These are phyloP conservation scores for Venturia pyrina DNA, from an alignment of 2,329 filamentous ascomycete genomes.

Conservation along the genomic window DNA sequence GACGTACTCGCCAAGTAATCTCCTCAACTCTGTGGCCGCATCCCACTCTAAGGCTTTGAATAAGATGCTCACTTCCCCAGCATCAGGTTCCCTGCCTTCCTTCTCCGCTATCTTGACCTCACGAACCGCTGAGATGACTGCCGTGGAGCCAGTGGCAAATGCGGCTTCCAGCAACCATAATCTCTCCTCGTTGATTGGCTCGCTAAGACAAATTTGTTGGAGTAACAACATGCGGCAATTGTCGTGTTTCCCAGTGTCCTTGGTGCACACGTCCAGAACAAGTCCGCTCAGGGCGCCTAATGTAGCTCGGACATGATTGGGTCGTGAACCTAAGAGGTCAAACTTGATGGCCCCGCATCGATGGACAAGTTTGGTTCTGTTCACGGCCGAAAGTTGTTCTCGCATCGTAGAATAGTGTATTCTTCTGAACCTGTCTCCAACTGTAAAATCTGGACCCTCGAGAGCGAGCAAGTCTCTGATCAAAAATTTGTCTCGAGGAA, in stretches of 20 bases:
- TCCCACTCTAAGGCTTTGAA: neutral
- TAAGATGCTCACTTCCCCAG: neutral
- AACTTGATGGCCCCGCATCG: neutral
- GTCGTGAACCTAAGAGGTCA: neutral
- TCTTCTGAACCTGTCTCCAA: neutral
- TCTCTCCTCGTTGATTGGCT: neutral
- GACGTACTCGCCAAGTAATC: neutral
- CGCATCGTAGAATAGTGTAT: neutral
- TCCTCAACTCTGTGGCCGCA: neutral
- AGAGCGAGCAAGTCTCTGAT: slow-evolving; percentile 20
- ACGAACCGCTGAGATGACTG: neutral
- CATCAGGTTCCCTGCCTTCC: neutral
- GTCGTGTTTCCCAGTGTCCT: neutral
- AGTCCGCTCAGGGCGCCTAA: neutral
- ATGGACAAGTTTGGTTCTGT: neutral
- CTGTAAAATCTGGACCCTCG: slow-evolving; percentile 22
- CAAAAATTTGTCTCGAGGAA: slow-evolving; percentile 4
- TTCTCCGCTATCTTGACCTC: neutral
- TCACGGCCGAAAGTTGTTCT: neutral
- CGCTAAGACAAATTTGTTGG: neutral
- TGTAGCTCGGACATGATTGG: neutral
- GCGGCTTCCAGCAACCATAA: neutral
- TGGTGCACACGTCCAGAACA: neutral
- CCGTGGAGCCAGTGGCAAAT: neutral
- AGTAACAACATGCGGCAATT: neutral